Conservation (phyloP, 2,329 filamentous ascomycete genomes). For the Colletotrichum tropicale region DNA sequence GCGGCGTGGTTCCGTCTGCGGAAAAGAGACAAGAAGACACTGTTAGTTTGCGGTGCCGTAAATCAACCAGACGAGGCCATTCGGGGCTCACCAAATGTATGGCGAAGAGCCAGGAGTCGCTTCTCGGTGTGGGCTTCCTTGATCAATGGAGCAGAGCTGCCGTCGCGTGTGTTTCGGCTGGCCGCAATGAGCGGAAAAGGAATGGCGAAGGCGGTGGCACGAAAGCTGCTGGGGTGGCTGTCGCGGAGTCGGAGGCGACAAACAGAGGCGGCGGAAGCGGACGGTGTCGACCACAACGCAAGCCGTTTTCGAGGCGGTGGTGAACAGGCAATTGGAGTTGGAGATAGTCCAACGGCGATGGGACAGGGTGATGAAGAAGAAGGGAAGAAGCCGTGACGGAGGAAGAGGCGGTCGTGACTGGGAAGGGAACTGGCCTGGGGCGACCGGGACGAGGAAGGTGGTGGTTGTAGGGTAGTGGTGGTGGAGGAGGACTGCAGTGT, state of each 20-base stretch:
- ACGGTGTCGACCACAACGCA: background rate
- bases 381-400: background rate
- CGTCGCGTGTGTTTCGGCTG: background rate
- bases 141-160: background rate
- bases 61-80: background rate
- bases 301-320: background rate
- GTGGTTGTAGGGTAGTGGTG: background rate
- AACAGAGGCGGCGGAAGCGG: background rate
- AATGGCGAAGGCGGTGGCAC: background rate
- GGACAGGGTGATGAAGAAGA: background rate
- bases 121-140: background rate
- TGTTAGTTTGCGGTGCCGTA: background rate
- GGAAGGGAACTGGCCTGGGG: background rate
- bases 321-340: background rate
- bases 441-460: conserved; percentile 1
- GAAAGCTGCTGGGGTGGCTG: background rate
- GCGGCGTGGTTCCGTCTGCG: background rate
- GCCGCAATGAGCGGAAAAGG: background rate
- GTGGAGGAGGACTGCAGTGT: background rate
- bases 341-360: background rate
- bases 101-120: background rate
- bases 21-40: background rate
- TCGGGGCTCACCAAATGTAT: background rate
- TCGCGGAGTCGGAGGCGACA: background rate
- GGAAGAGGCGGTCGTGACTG: conserved; percentile 14